These are phyloP conservation scores for Hymenoscyphus salicellus DNA, from an alignment of 2,329 filamentous ascomycete species.

Conservation along the genomic window DNA sequence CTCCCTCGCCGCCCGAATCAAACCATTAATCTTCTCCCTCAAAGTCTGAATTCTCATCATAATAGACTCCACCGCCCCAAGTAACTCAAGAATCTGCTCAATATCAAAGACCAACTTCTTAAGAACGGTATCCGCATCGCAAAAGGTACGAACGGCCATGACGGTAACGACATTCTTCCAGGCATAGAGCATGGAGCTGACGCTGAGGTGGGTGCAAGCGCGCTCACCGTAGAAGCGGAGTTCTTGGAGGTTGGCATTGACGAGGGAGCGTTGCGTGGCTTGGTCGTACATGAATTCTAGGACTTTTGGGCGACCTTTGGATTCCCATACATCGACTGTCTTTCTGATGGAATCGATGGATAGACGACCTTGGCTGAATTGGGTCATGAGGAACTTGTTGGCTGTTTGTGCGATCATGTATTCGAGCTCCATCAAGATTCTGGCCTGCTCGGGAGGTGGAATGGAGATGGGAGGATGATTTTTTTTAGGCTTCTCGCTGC, in stretches of 20 bases:
- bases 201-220: constrained; percentile 38
- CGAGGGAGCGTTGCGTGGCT: constrained; percentile 47
- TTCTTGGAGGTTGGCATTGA: constrained; percentile 44
- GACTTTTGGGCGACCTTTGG: constrained; percentile 47
- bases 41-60: constrained; percentile 32
- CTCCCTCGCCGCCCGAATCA: constrained; percentile 23
- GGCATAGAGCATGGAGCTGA: constrained; percentile 44
- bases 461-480: constrained; percentile 30
- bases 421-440: constrained; percentile 34
- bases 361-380: constrained; percentile 34
- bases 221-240: constrained; percentile 46
- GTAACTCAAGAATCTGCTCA: constrained; percentile 47
- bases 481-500: constrained; percentile 20
- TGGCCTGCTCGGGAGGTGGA: constrained; percentile 30
- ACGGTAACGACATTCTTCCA: constrained; percentile 48
- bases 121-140: constrained; percentile 47
- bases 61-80: constrained; percentile 35
- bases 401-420: constrained; percentile 34
- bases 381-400: constrained; percentile 35
- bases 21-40: constrained; percentile 26
- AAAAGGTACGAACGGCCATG: constrained; percentile 50
- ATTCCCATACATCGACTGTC: constrained; percentile 38
- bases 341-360: constrained; percentile 33
- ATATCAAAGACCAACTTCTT: constrained; percentile 49
- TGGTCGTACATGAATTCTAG: constrained; percentile 53